Evolutionary conservation across 2,329 filamentous ascomycete genomes (phyloP).

Genomic region (Dactylellina parvicollis): DNA sequence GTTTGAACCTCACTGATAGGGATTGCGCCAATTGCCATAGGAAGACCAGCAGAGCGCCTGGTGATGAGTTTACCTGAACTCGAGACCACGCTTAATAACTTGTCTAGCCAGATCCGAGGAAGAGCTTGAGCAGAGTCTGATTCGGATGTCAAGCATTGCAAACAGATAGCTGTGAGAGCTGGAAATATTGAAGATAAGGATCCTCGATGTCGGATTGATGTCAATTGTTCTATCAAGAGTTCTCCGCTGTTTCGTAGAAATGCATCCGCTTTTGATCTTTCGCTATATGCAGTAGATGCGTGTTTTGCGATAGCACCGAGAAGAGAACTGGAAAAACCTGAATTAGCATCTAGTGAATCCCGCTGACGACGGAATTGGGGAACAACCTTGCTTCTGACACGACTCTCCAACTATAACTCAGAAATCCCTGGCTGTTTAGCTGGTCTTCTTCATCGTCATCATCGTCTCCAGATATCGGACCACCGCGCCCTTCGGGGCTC

Average conservation of each 20-base stretch:
- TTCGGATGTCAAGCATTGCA: conserved; percentile 68
- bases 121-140: conserved; percentile 67
- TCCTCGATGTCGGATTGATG: conserved; percentile 84
- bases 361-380: no score
- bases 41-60: conserved; percentile 88
- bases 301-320: conserved; percentile 61
- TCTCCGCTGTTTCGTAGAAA: conserved; percentile 75
- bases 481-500: conserved; percentile 84
- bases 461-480: conserved; percentile 74
- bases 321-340: conserved; percentile 51
- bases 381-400: conserved; percentile 93
- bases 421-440: conserved; percentile 82
- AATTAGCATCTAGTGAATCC: conserved; percentile 52
- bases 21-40: conserved; percentile 83
- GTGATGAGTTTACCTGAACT: conserved; percentile 65
- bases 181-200: conserved; percentile 93
- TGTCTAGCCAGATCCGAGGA: conserved; percentile 55
- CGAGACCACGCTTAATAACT: conserved; percentile 53
- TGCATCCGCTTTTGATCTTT: conserved; percentile 57
- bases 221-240: conserved; percentile 82
- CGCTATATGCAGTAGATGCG: conserved; percentile 60
- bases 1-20: conserved; percentile 67
- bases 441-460: conserved; percentile 60
- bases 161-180: conserved; percentile 85
- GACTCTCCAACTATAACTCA: conserved; percentile 94